Evolutionary conservation across 2,329 filamentous ascomycete genomes (phyloP), one percentile per base, ranked within the genome.

Genomic region (Trichoderma arundinaceum): DNA sequence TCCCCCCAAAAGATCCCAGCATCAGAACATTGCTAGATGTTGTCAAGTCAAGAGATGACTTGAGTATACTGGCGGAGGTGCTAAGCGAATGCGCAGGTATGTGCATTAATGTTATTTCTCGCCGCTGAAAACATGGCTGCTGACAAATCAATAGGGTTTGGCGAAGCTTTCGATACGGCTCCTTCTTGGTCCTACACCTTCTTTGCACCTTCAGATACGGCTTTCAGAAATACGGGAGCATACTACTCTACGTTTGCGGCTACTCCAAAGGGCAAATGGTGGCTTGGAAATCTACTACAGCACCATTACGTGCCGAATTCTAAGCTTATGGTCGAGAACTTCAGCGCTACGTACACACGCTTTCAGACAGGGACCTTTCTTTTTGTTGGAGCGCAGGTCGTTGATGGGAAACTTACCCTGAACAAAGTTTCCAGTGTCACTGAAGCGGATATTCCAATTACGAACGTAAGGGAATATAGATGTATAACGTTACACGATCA

Each of bases 241-340:
- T 53, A 53, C 51, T 53, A 38, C 33, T 38, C 51, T 15, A 53
- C 51, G 1, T 53, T 53, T 19, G 51, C 32, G 3, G 51, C 51
- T 22, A 53, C 51, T 13, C 51, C 51, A 38, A 53, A 53, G 51
- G 51, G 51, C 33, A 53, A 53, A 3, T 53, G 51, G 51, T 53
- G 51, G 51, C 51, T 53, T 19, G 51, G 51, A 19, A 53, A 53
- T 53, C 32, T 53, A 15, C 51, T 53, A 4, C 46, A 49, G 12
- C 46, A 49, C 46, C 46, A 49, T 49, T 49, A 49, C 19, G 46
- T 49, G 46, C 46, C 46, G 19, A 49, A 49, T 32, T 49, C 46
- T 2, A 19, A 49, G 3, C 46, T 49, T 8, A 9, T 32, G 19
- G 46, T 49, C 19, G 28, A 15, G 46, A 49, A 49, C 46, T 49